Base-by-base conservation (phyloP, 768 basidiomycete species). In the Trametes sanguinea region DNA sequence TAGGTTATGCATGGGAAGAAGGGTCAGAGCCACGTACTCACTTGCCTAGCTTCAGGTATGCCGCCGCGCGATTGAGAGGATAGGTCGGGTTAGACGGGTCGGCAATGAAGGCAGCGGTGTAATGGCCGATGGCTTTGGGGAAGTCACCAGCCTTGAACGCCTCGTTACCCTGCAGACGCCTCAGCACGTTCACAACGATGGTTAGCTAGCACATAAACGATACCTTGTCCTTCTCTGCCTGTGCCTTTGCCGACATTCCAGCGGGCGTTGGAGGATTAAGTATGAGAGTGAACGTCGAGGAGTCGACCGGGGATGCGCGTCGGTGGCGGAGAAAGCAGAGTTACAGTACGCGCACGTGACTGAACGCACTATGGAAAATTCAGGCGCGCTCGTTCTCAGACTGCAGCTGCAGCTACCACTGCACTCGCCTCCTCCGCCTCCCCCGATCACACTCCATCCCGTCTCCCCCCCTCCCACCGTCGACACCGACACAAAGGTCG, bases 21-120 rank as follows among this genome's bases (percentile, higher is more conserved):
- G 8, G 33, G 6, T 16, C 16, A 37, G 42, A 30, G 16, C 29
- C 32, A 63, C 52, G 68, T 75, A 88, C 93, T 78, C 80, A 94
- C 94, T 96, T 97, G 84, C 86, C 88, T 77, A 96, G 83, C 81
- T 94, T 95, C 63, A 98, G 82, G 78, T 95, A 95, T 30, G 94
- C 92, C 39, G 92, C 90, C 3, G 94, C 92, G 46, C 95, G 85
- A 71, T 98, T 98, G 37, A 95, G 80, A 37, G 89, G 86, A 65
- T 88, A 90, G 0, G 92, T 89, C n/a, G 83, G 78, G 68, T 96
- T 92, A 0, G 72, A 77, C 10, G 77, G 72, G 73, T 95, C 88
- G 2, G 87, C 83, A 17, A 92, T 73, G 47, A 90, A 85, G 3
- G 95, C 95, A 1, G 84, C 76, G 35, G 91, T 89, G 75, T 97